These are phyloP conservation scores for Glaciozyma antarctica DNA, from an alignment of 768 basidiomycete genomes.

Conservation along the genomic window DNA sequence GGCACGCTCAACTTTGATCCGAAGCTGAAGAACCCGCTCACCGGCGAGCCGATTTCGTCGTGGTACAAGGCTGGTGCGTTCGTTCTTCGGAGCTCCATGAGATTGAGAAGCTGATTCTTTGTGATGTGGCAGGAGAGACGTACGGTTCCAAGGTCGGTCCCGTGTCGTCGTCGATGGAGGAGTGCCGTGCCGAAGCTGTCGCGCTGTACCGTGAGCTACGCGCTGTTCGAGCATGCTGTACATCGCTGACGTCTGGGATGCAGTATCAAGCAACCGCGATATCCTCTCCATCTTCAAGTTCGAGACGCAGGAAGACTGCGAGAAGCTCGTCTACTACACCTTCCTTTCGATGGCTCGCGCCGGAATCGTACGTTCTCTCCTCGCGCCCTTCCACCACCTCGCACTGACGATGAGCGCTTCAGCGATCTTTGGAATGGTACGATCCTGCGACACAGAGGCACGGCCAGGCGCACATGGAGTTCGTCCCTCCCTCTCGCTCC, in stretches of 20 bases:
- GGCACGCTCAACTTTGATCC: conserved; percentile 76
- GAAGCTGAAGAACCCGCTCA: conserved; percentile 38
- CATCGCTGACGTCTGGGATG: not conserved
- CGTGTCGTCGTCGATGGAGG: conserved; percentile 82
- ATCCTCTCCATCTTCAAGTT: conserved; percentile 80
- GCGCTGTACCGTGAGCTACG: conserved; percentile 54
- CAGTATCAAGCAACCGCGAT: conserved; percentile 58
- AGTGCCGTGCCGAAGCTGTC: conserved; percentile 84
- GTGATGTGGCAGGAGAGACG: conserved; percentile 43
- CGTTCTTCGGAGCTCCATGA: not conserved
- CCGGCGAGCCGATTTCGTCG: conserved; percentile 42
- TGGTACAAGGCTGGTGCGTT: conserved; percentile 75
- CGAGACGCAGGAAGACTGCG: conserved; percentile 55
- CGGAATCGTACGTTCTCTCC: conserved; percentile 37
- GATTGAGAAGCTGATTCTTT: not conserved
- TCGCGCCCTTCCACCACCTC: too few relatives aligned
- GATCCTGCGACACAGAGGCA: conserved; percentile 72
- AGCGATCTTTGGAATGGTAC: conserved; percentile 66
- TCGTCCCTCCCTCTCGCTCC: not conserved
- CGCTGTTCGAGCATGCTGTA: not conserved
- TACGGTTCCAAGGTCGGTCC: conserved; percentile 73
- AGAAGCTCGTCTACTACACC: conserved; percentile 63
- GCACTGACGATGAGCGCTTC: conserved; percentile 33
- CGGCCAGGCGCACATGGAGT: conserved; percentile 46
- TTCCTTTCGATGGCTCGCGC: conserved; percentile 64